Evolutionary conservation across 140 eudicot genomes (phyloP), one percentile per base, ranked within the genome.

Genomic region (Cichorium intybus): DNA sequence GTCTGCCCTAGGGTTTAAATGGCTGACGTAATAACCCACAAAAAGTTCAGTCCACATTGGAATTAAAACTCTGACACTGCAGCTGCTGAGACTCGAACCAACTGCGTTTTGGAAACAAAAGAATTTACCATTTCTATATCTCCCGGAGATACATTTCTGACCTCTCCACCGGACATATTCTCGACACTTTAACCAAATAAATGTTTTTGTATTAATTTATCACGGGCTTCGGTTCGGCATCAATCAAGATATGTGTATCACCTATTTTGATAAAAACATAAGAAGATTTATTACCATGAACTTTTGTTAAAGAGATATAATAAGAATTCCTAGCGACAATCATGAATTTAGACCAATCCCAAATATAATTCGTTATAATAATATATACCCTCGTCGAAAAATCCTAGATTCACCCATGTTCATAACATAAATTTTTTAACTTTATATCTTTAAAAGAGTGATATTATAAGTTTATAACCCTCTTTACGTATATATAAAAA

Each of bases 141-240:
- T 37, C 83, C 72, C 8, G 75, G 66, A 18, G 85, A 83, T 49
- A 84, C 75, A 53, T 80, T 84, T 66, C 85, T 81, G 41, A 69
- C 77, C 37, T 84, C 97, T 58, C 79, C 92, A 52, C 71, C 70
- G 6, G 97, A 86, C 97, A 89, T 89, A 29, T 77, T 83, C 28
- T 41, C 14, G 41, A 56, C 56, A 31, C 46, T 58, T n/a, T 24
- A 55, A 48, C 26, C 22, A 18, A 24, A 21, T 3, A 23, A 56
- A 59, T 11, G 26, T 43, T 12, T 28, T 43, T 54, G 52, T 58
- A 17, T 18, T 45, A 60, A 45, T 21, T n/a, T 54, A 62, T 7
- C 17, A 14, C 45, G 34, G 7, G 24, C 26, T 58, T 29, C 17
- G 47, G 46, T 58, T 24, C 47, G 18, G 64, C 64, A 58, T 58